Percentiles rank a stretch among this genome's conserved stretches.
Evolutionary conservation across 371 early-diverging fungal species (phyloP).

Genomic region (Mortierella sp.): DNA sequence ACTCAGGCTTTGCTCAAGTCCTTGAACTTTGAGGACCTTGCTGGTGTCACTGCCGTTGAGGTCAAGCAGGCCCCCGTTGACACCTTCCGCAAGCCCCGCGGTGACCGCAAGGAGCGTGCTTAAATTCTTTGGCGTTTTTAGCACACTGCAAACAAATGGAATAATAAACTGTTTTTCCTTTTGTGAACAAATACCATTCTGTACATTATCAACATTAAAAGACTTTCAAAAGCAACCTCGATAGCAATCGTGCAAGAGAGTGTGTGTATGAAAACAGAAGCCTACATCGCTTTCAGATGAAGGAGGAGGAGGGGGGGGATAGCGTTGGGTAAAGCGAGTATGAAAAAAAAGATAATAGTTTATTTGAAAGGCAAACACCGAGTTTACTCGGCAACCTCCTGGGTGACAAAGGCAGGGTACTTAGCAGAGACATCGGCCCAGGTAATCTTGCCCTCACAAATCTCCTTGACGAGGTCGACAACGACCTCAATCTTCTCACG

Average conservation of each 20-base stretch:
- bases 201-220: neutral
- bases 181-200: slow-evolving; percentile 7
- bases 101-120: slow-evolving; percentile 57
- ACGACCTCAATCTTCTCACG: slow-evolving; percentile 85
- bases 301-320: neutral
- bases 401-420: slow-evolving; percentile 71
- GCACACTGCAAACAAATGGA: slow-evolving; percentile 3
- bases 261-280: neutral
- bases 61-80: slow-evolving; percentile 54
- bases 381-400: slow-evolving; percentile 54
- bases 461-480: slow-evolving; percentile 77
- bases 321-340: neutral
- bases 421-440: slow-evolving; percentile 77
- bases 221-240: neutral
- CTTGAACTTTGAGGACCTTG: slow-evolving; percentile 92
- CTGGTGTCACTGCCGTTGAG: slow-evolving; percentile 76
- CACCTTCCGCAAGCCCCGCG: slow-evolving; percentile 57
- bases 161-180: neutral
- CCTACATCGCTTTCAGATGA: neutral
- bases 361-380: neutral
- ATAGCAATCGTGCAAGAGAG: neutral
- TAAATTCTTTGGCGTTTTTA: slow-evolving; percentile 28
- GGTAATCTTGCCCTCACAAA: slow-evolving; percentile 74
- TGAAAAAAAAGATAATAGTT: neutral
- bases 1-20: slow-evolving; percentile 96